These are phyloP conservation scores for Psilocybe tampanensis DNA, from an alignment of 768 basidiomycete species.

Conservation along the genomic window DNA sequence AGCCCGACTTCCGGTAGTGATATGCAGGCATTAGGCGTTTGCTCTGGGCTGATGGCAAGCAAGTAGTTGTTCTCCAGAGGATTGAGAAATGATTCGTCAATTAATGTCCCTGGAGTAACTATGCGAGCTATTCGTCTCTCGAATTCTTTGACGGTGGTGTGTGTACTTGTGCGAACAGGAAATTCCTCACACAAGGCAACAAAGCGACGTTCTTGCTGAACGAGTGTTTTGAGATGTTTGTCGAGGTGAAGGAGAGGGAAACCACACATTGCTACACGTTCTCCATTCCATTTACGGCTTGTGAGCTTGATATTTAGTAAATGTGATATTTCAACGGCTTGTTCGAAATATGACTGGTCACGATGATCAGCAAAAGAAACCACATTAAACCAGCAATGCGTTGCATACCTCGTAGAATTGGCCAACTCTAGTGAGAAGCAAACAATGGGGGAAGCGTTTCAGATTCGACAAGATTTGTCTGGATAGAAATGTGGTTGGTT, in stretches of 20 bases:
- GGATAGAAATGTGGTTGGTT: conserved; percentile 55
- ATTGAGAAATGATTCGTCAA: conserved; percentile 88
- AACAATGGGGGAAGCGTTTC: conserved; percentile 79
- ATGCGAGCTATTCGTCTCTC: conserved; percentile 84
- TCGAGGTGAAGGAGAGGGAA: conserved; percentile 87
- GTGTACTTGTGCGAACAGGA: conserved; percentile 45
- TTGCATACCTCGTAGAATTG: conserved; percentile 87
- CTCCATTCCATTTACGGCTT: conserved; percentile 70
- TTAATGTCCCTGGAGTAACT: conserved; percentile 91
- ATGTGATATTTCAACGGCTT: conserved; percentile 76
- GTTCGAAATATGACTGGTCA: conserved; percentile 90
- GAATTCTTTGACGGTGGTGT: conserved; percentile 53
- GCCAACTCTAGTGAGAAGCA: conserved; percentile 90
- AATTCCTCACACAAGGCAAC: conserved; percentile 97
- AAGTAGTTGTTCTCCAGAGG: conserved; percentile 90
- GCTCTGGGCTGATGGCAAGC: conserved; percentile 53
- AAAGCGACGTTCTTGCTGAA: conserved; percentile 80
- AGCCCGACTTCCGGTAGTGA: conserved; percentile 51
- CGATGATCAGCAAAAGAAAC: background rate
- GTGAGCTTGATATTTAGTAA: conserved; percentile 86
- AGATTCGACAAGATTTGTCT: conserved; percentile 73
- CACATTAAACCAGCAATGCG: conserved; percentile 3
- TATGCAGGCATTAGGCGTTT: background rate
- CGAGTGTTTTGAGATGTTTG: conserved; percentile 83
- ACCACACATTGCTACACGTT: conserved; percentile 82